Conservation (phyloP, 2,329 filamentous ascomycete genomes). For the Aspergillus fijiensis region DNA sequence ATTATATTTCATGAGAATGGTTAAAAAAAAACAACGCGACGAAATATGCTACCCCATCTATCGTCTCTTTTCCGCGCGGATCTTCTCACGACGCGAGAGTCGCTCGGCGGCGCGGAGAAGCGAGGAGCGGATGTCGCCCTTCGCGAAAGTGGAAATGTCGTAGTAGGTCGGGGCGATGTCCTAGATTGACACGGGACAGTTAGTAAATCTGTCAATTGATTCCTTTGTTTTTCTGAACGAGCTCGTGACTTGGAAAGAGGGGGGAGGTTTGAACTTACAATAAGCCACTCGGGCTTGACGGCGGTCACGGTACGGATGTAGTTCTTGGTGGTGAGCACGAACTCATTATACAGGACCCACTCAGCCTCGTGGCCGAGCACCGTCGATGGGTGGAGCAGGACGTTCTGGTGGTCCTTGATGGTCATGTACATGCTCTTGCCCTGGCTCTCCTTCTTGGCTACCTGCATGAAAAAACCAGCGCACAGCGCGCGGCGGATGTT, state of each 20-base stretch:
- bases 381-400: conserved; percentile 89
- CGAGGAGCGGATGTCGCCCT: conserved; percentile 78
- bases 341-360: conserved; percentile 98
- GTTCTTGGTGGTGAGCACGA: conserved; percentile 96
- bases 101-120: conserved; percentile 56
- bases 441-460: conserved; percentile 85
- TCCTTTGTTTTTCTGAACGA: too few species aligned
- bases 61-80: conserved; percentile 42
- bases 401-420: conserved; percentile 92
- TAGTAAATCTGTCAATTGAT: too few species aligned
- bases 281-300: conserved; percentile 88
- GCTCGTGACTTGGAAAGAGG: too few species aligned
- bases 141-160: conserved; percentile 75
- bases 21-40: conserved; percentile 10
- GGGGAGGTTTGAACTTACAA: conserved; percentile 60
- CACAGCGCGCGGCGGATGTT: conserved; percentile 93
- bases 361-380: conserved; percentile 85
- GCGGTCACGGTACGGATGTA: conserved; percentile 93
- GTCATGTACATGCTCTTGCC: conserved; percentile 86
- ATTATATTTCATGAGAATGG: conserved; percentile 8
- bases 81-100: conserved; percentile 55
- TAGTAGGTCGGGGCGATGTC: conserved; percentile 95
- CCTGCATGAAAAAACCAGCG: conserved; percentile 98
- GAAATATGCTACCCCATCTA: conserved; percentile 21
- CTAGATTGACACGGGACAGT: conserved; percentile 42